These are phyloP conservation scores for Ramaria sp. DNA, from an alignment of 768 basidiomycete species.

Conservation along the genomic window DNA sequence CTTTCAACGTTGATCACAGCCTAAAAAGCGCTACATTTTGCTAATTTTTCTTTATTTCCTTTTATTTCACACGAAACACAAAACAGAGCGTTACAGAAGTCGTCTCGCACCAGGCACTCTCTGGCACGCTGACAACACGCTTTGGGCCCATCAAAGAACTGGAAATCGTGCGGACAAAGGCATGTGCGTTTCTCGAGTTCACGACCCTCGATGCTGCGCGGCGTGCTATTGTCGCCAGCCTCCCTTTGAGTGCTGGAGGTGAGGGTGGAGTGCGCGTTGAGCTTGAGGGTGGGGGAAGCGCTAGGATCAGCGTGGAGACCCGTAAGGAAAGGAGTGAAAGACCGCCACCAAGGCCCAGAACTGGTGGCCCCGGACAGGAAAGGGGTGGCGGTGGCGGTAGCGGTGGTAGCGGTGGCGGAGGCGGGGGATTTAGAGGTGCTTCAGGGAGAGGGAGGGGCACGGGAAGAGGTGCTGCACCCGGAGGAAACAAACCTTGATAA, in stretches of 20 bases:
- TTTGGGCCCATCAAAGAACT: constrained; percentile 82
- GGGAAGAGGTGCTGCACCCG: neutral
- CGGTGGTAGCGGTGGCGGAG: constrained; percentile 34
- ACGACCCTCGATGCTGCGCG: constrained; percentile 63
- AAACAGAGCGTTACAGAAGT: constrained; percentile 61
- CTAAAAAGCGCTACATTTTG: too few relatives aligned
- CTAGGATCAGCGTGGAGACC: constrained; percentile 72
- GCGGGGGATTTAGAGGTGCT: constrained; percentile 25
- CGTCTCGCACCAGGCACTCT: constrained; percentile 42
- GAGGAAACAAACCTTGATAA: neutral
- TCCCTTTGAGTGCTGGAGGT: constrained; percentile 61
- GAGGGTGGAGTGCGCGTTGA: constrained; percentile 83
- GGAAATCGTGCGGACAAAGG: constrained; percentile 79
- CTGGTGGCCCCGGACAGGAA: constrained; percentile 36
- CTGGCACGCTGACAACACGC: constrained; percentile 36
- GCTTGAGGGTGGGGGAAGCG: constrained; percentile 39
- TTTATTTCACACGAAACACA: too few relatives aligned
- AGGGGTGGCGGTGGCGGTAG: constrained; percentile 36
- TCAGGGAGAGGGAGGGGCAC: constrained; percentile 25
- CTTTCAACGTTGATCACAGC: too few relatives aligned
- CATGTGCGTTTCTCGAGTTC: constrained; percentile 95
- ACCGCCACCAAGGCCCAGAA: constrained; percentile 47
- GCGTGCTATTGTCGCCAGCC: constrained; percentile 68
- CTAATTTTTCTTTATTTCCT: too few relatives aligned
- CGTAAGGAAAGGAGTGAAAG: constrained; percentile 89